These are phyloP conservation scores for Debaryomyces hansenii DNA, from an alignment of 805 yeast genomes.

Conservation along the genomic window DNA sequence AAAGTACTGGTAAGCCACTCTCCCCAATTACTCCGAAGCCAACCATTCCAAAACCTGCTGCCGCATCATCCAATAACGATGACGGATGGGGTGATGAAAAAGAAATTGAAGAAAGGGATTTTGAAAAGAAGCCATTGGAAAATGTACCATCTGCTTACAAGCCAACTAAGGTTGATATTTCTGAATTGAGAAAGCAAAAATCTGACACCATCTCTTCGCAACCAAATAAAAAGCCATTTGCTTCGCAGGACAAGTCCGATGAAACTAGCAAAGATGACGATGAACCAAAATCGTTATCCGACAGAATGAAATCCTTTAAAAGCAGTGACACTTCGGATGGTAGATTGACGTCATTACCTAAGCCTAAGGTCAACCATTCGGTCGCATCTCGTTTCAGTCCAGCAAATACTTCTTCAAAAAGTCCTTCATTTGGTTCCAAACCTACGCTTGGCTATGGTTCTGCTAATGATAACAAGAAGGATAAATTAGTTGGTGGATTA, in stretches of 20 bases:
- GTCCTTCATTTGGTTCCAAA: constrained; percentile 34
- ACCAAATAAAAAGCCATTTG: constrained; percentile 31
- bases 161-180: constrained; percentile 64
- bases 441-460: constrained; percentile 34
- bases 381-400: constrained; percentile 52
- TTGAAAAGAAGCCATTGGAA: constrained; percentile 48
- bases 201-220: constrained; percentile 46
- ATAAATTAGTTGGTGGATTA: constrained; percentile 57
- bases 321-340: constrained; percentile 39
- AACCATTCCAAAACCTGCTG: constrained; percentile 18
- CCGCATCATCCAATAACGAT: constrained; percentile 22
- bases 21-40: constrained; percentile 34
- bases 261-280: constrained; percentile 30
- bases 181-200: constrained; percentile 50
- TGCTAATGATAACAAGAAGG: constrained; percentile 30
- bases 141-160: constrained; percentile 61
- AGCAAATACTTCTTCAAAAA: constrained; percentile 22
- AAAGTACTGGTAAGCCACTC: constrained; percentile 41
- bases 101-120: constrained; percentile 56
- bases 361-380: constrained; percentile 52
- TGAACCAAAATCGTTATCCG: constrained; percentile 49
- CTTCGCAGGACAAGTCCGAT: constrained; percentile 8
- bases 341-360: constrained; percentile 61
- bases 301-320: constrained; percentile 45
- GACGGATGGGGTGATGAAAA: constrained; percentile 77